A percentile compares a stretch with the other conserved stretches of the same genome.
Evolutionary conservation across 2,329 filamentous ascomycete genomes (phyloP).

Genomic region (Fusarium globosum): DNA sequence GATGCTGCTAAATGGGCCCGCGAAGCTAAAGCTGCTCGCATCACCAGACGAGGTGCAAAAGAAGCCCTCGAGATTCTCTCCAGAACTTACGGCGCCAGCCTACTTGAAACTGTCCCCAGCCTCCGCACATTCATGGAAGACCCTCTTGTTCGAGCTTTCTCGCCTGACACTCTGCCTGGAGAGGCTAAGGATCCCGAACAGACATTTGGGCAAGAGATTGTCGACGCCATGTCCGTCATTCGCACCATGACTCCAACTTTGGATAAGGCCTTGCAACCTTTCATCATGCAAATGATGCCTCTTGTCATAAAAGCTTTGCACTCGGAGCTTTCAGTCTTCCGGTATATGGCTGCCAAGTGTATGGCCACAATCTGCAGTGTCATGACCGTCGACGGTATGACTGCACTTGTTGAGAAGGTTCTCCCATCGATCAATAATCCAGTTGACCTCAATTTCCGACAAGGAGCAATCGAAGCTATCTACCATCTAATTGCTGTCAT

Average conservation of each 20-base stretch:
- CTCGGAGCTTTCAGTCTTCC: conserved; percentile 88
- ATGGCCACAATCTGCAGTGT: conserved; percentile 97
- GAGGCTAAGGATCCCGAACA: conserved; percentile 79
- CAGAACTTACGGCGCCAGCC: conserved; percentile 77
- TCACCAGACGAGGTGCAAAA: conserved; percentile 92
- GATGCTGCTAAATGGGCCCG: conserved; percentile 90
- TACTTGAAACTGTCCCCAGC: conserved; percentile 88
- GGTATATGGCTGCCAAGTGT: conserved; percentile 97
- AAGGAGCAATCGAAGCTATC: conserved; percentile 93
- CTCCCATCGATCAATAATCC: conserved; percentile 92
- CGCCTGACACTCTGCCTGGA: conserved; percentile 73
- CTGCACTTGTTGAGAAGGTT: conserved; percentile 91
- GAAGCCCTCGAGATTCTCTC: conserved; percentile 92
- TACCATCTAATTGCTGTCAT: conserved; percentile 98
- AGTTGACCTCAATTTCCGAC: conserved; percentile 86
- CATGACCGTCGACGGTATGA: conserved; percentile 95
- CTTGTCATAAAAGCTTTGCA: conserved; percentile 88
- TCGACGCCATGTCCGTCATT: conserved; percentile 93
- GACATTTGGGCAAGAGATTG: conserved; percentile 87
- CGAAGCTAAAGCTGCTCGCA: conserved; percentile 88
- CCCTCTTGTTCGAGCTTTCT: conserved; percentile 80
- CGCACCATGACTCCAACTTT: conserved; percentile 94
- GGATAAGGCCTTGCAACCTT: conserved; percentile 77
- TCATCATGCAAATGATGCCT: conserved; percentile 85
- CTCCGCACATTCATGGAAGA: conserved; percentile 83